Base-by-base conservation (phyloP, 495 filamentous ascomycete genomes). In the Neurospora sp. region DNA sequence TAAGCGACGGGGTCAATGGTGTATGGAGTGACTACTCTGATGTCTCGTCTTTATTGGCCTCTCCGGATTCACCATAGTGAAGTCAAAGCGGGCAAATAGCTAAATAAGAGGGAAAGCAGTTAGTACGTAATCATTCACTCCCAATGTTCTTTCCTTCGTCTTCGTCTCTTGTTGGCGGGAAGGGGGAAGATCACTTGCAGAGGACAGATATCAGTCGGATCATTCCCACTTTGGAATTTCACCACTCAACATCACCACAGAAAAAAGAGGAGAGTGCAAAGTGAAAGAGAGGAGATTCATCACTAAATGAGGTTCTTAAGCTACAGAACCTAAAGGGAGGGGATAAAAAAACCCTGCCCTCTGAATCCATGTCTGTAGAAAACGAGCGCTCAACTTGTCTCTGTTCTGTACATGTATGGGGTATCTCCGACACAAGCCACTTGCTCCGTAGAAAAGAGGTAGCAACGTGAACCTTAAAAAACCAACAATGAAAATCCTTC, bases 41-140 rank as follows among this genome's bases (percentile, higher is more conserved):
- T 10, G 18, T 59, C 65, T 38, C 72, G 38, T 70, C 10, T 59
- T 42, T 22, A 74, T 85, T 69, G 86, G 85, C 68, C 77, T 78
- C 31, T 76, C 78, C 8, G 84, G 85, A 73, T 84, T 82, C 69
- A 80, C 78, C 31, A 87, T 76, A 5, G 80, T 76, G 69, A 86
- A 80, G 61, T 88, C 85, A 65, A 84, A 87, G 42, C 82, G 81
- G 45, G 82, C 79, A 39, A 87, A 72, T 1, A 85, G 78, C 84
- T 85, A 70, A 40, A 4, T 3, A 40, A 10, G 44, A 31, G 27
- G 27, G 27, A 31, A 31, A 31, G 2, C 27, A 31, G 27, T 31
- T 31, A 31, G 27, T 3, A 31, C 27, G 27, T 31, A 31, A 31
- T 31, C 27, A 31, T 31, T 31, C 27, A 31, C 27, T 31, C 27